Base-by-base conservation (phyloP, 2,329 filamentous ascomycete genomes). In the Pseudopithomyces maydicus region DNA sequence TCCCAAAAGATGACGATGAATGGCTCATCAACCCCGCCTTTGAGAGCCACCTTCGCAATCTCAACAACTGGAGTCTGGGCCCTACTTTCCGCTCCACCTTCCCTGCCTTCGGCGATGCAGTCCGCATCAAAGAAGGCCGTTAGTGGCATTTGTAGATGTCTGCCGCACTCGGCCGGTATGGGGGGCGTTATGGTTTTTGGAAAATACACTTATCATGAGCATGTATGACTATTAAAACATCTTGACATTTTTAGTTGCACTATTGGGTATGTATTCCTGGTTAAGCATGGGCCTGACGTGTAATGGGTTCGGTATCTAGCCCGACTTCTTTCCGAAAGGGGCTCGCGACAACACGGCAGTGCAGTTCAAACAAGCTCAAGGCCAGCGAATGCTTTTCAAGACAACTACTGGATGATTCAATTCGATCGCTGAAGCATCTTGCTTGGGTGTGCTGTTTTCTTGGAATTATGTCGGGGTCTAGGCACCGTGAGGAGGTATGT, bases 21-120 rank as follows among this genome's bases (percentile, higher is more conserved):
- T 80, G 92, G 57, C 82, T 90, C 61, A 91, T 97, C 61, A 96
- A 95, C 62, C 92, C 92, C 0, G 90, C 91, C 0, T 97, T 96
- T 72, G 91, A 96, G 76, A 82, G 86, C 36, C 92, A 97, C 72
- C 71, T 97, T 47, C 78, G 89, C 2, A 83, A 90, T 42, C 70
- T 92, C 38, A 84, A 88, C 57, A 96, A 96, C 68, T 97, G 93
- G 92, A 89, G 86, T 56, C 71, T 97, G 1, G 92, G 92, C 0
- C 82, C 85, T 5, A 80, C 81, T 1, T 95, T 95, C 74, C 82
- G 83, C 20, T 81, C 83, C 58, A 80, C 83, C 0, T 91, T 89
- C 66, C 91, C 91, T 0, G 73, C 71, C 8, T 70, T 90, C 57
- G 67, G 66, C 2, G 63, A 65, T 50, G 58, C 59, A 6, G 72